Evolutionary conservation across 2,329 filamentous ascomycete genomes (phyloP).

Genomic region (Juglanconis oblonga): DNA sequence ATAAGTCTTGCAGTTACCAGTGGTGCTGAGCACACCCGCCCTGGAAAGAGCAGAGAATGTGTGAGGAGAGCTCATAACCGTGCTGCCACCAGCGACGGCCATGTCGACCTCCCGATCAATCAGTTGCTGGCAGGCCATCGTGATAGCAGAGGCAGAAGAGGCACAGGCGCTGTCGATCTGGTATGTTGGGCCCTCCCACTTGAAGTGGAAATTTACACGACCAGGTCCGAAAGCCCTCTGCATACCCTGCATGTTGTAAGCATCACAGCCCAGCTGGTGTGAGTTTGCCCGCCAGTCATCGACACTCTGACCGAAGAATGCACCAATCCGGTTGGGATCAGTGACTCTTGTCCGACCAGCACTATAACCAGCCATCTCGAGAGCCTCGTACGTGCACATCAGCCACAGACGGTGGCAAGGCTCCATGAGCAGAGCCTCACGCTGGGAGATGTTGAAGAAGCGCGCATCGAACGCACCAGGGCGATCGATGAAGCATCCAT

Average conservation of each 20-base stretch:
- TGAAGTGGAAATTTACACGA: conserved; percentile 32
- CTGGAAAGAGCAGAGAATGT: conserved; percentile 23
- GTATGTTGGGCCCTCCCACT: conserved; percentile 31
- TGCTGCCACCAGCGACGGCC: conserved; percentile 31
- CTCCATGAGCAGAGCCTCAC: conserved; percentile 36
- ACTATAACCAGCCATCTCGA: conserved; percentile 28
- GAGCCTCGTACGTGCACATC: conserved; percentile 39
- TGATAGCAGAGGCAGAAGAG: conserved; percentile 34
- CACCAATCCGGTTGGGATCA: conserved; percentile 27
- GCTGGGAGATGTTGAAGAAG: conserved; percentile 39
- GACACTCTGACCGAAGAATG: conserved; percentile 33
- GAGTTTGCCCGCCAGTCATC: conserved; percentile 13
- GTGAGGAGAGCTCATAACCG: conserved; percentile 27
- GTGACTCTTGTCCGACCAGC: not conserved
- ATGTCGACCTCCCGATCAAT: conserved; percentile 25
- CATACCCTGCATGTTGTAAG: conserved; percentile 35
- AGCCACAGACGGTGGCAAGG: conserved; percentile 37
- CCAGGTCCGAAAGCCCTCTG: conserved; percentile 26
- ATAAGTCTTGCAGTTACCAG: conserved; percentile 32
- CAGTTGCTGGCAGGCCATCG: conserved; percentile 32
- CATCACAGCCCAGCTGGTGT: conserved; percentile 26
- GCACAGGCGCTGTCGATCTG: conserved; percentile 37
- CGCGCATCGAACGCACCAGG: conserved; percentile 33
- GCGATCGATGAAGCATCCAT: conserved; percentile 23
- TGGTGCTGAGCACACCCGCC: conserved; percentile 31